Conservation (phyloP, 2,329 filamentous ascomycete genomes). For the Aspergillus sp. region DNA sequence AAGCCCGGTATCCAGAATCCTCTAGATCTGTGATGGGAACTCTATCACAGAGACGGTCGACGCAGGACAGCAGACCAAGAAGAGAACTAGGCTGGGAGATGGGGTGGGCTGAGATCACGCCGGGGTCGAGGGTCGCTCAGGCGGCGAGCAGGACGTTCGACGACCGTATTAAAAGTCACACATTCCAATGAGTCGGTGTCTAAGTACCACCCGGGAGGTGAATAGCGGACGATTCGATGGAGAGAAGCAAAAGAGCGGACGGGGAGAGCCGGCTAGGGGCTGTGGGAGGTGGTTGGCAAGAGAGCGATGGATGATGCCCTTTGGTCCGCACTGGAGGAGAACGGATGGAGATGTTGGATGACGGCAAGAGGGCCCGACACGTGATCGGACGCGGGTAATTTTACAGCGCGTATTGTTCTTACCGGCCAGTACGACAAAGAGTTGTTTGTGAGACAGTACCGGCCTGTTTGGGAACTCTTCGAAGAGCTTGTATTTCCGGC, state of each 20-base stretch:
- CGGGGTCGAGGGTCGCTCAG: constrained; percentile 32
- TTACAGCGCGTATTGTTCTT: constrained; percentile 9
- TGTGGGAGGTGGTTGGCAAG: constrained; percentile 12
- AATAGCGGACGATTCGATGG: constrained; percentile 11
- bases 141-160: constrained; percentile 32
- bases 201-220: constrained; percentile 14
- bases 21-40: constrained; percentile 9
- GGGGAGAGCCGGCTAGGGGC: constrained; percentile 12
- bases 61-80: constrained; percentile 7
- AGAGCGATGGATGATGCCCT: constrained; percentile 19
- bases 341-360: constrained; percentile 24
- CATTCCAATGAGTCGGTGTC: constrained; percentile 27
- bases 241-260: constrained; percentile 12
- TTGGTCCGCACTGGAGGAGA: constrained; percentile 22
- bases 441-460: not conserved
- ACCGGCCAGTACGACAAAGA: constrained; percentile 1
- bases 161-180: constrained; percentile 30
- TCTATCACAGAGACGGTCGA: constrained; percentile 7
- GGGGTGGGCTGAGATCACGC: constrained; percentile 19
- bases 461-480: too few species aligned
- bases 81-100: constrained; percentile 13
- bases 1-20: constrained; percentile 10
- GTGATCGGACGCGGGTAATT: constrained; percentile 21
- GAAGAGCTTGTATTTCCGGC: too few species aligned
- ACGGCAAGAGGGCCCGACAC: constrained; percentile 30